phyloP scores from a whole-genome alignment of 805 yeast genomes.

The Yamadazyma phyllophila region DNA sequence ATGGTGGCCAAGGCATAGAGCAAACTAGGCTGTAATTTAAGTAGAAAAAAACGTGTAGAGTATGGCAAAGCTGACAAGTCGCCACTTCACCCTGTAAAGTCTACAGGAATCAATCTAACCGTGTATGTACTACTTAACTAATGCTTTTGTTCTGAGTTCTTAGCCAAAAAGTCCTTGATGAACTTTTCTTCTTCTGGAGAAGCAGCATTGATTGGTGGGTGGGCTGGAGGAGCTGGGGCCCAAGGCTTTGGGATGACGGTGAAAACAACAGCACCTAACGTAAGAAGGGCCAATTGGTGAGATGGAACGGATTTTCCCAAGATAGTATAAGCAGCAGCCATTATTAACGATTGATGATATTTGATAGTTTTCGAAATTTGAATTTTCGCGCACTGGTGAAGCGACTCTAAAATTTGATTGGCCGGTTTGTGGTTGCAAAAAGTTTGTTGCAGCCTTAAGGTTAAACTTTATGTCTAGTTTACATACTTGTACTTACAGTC shows the following conservation, averaged over 20 bases:
- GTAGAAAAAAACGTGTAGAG: too few relatives aligned
- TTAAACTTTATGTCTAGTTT: too few relatives aligned
- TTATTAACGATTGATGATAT: constrained; percentile 20
- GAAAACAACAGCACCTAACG: constrained; percentile 67
- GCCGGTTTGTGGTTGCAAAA: constrained; percentile 17
- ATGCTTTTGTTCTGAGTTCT: constrained; percentile 39
- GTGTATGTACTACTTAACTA: constrained; percentile 8
- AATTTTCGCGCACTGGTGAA: constrained; percentile 2
- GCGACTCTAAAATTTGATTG: constrained; percentile 8
- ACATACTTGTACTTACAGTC: too few relatives aligned
- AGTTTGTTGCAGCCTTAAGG: too few relatives aligned
- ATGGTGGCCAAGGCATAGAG: too few relatives aligned
- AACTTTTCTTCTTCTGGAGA: constrained; percentile 89
- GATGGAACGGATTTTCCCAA: constrained; percentile 83
- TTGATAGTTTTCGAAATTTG: background rate
- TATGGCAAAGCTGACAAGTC: too few relatives aligned
- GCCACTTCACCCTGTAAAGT: too few relatives aligned
- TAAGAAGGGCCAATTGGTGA: constrained; percentile 78
- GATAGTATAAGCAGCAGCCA: constrained; percentile 85
- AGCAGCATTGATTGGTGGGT: constrained; percentile 70
- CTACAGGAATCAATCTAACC: too few relatives aligned
- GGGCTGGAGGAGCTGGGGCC: constrained; percentile 57
- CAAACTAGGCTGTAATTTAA: too few relatives aligned
- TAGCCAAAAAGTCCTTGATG: constrained; percentile 65
- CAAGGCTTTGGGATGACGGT: constrained; percentile 73